phyloP scores from a whole-genome alignment of 257 asterid genomes.

The Nicotiana otophora region DNA sequence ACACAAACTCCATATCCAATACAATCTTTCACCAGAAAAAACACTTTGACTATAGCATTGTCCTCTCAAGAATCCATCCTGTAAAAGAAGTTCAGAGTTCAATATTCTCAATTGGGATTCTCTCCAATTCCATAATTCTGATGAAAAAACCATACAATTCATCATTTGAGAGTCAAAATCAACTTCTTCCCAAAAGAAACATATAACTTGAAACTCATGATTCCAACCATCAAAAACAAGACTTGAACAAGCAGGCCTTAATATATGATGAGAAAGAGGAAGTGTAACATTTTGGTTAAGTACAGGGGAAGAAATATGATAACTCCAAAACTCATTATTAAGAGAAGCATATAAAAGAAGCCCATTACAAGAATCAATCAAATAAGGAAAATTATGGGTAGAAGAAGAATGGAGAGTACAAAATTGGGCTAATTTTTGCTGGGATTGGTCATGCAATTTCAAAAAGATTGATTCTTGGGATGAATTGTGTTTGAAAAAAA shows the following conservation, averaged over 20 bases:
- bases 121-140: conserved; percentile 21
- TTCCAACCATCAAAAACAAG: conserved; percentile 12
- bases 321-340: not conserved
- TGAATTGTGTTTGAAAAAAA: not conserved
- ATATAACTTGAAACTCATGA: not conserved
- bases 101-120: not conserved
- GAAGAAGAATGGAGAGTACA: not conserved
- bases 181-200: conserved; percentile 16
- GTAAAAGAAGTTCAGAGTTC: not conserved
- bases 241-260: conserved; percentile 4
- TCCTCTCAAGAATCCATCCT: conserved; percentile 7
- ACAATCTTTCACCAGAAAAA: conserved; percentile 7
- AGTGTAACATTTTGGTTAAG: not conserved
- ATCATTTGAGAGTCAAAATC: not conserved
- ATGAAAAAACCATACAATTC: conserved; percentile 11
- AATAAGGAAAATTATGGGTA: not conserved
- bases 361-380: conserved; percentile 20
- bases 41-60: not conserved
- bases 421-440: not conserved
- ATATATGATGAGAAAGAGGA: conserved; percentile 9
- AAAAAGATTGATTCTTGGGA: conserved; percentile 8
- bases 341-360: conserved; percentile 14
- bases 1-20: conserved; percentile 21
- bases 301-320: not conserved
- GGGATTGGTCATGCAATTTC: not conserved